These are phyloP conservation scores for Syzygium aqueum DNA, from an alignment of 345 rosid species.

Conservation along the genomic window DNA sequence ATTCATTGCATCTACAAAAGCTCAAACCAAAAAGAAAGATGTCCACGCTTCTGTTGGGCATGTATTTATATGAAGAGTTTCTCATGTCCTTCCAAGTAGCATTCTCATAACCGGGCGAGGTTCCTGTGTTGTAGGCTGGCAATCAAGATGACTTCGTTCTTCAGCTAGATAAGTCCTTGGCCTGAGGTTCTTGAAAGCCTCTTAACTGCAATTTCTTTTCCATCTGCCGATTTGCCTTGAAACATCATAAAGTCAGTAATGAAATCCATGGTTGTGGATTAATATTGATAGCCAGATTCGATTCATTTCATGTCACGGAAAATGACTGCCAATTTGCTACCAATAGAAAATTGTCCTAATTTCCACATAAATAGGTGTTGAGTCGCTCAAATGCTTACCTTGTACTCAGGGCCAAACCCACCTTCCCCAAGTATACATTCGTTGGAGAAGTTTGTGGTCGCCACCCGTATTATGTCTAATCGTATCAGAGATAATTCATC, in stretches of 20 bases:
- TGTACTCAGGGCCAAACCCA: constrained; percentile 36
- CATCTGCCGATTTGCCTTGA: constrained; percentile 8
- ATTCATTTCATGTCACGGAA: neutral
- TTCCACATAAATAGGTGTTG: neutral
- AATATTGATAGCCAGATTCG: neutral
- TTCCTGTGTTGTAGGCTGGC: constrained; percentile 13
- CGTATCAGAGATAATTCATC: too few relatives aligned
- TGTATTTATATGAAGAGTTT: constrained; percentile 11
- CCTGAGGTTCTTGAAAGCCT: constrained; percentile 12
- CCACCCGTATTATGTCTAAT: too few relatives aligned
- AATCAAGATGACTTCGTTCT: constrained; percentile 11
- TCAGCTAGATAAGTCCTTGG: constrained; percentile 13
- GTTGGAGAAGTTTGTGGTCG: too few relatives aligned
- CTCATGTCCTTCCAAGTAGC: constrained; percentile 6
- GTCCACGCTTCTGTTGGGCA: constrained; percentile 17
- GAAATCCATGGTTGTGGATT: neutral
- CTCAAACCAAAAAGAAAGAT: neutral
- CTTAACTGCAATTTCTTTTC: constrained; percentile 16
- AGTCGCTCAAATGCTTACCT: neutral
- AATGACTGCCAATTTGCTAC: neutral
- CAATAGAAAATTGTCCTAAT: neutral
- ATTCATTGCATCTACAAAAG: neutral
- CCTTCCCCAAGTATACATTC: neutral
- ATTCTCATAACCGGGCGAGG: constrained; percentile 11
- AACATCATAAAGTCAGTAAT: neutral